Conservation (phyloP, 352 stramenopile genomes). For the Phytophthora brassicae region DNA sequence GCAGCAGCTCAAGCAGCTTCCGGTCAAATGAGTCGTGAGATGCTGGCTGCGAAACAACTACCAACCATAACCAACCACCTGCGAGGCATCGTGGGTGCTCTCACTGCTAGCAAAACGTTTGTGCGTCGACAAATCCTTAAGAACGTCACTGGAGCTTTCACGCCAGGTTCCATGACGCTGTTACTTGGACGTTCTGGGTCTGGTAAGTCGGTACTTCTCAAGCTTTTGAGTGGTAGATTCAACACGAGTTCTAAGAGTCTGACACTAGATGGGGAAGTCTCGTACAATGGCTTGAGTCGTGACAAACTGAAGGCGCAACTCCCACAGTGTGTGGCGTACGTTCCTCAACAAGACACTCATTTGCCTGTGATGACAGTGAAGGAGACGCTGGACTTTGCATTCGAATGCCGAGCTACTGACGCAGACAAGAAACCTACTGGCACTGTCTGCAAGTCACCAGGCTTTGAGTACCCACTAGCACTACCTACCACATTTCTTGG, state of each 20-base stretch:
- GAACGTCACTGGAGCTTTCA: conserved; percentile 43
- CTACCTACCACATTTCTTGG: conserved; percentile 37
- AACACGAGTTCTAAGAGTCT: conserved; percentile 16
- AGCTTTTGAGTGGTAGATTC: conserved; percentile 43
- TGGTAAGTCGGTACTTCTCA: conserved; percentile 53
- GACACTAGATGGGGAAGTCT: conserved; percentile 37
- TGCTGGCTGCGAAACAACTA: conserved; percentile 42
- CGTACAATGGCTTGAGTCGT: conserved; percentile 43
- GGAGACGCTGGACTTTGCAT: conserved; percentile 93
- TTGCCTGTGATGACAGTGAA: conserved; percentile 86
- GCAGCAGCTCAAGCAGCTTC: conserved; percentile 23
- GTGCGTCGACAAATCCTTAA: conserved; percentile 47
- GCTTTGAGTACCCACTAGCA: conserved; percentile 23
- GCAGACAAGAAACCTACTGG: conserved; percentile 15
- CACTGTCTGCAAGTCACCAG: conserved; percentile 26
- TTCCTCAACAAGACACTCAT: conserved; percentile 77
- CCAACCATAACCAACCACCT: conserved; percentile 58
- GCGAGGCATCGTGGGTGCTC: conserved; percentile 31
- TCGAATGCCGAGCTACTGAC: conserved; percentile 69
- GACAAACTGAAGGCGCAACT: conserved; percentile 34
- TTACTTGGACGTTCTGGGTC: conserved; percentile 48
- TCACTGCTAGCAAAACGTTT: conserved; percentile 44
- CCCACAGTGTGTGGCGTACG: conserved; percentile 48
- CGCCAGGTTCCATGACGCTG: conserved; percentile 46
- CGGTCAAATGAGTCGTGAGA: conserved; percentile 32